phyloP scores from a whole-genome alignment of 1,139 yeast genomes.

The Geotrichum cucujoidarum region DNA sequence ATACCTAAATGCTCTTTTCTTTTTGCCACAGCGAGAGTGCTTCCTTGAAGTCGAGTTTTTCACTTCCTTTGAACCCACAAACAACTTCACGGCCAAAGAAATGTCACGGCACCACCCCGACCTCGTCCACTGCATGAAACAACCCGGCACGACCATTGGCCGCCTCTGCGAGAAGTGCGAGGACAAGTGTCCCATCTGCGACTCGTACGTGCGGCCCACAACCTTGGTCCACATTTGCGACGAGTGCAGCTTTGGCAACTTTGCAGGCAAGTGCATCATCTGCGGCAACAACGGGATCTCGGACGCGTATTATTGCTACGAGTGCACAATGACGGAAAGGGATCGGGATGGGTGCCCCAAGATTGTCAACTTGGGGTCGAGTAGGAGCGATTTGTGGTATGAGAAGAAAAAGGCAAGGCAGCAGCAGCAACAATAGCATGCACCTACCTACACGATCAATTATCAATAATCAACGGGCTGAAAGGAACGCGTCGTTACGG shows the following conservation, averaged over 20 bases:
- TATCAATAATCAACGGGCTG: too few relatives aligned
- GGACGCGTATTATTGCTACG: conserved; percentile 80
- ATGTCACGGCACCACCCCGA: conserved; percentile 95
- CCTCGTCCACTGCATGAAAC: conserved; percentile 77
- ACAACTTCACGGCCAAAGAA: too few relatives aligned
- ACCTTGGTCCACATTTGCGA: conserved; percentile 74
- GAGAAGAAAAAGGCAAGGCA: conserved; percentile 44
- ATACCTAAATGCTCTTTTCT: not conserved
- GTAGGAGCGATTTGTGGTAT: conserved; percentile 62
- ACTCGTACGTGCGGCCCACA: conserved; percentile 74
- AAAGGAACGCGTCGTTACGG: too few relatives aligned
- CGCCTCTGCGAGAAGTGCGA: conserved; percentile 79
- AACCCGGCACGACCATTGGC: conserved; percentile 72
- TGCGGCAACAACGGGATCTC: conserved; percentile 61
- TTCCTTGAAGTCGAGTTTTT: too few relatives aligned
- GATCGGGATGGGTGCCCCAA: conserved; percentile 94
- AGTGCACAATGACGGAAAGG: conserved; percentile 74
- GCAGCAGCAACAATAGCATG: conserved; percentile 9
- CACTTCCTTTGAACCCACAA: too few relatives aligned
- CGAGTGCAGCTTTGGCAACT: conserved; percentile 74
- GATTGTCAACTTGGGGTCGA: conserved; percentile 72
- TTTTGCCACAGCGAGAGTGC: too few relatives aligned
- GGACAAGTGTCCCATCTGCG: conserved; percentile 89
- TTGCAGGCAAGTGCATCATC: conserved; percentile 60
- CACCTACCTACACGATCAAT: too few relatives aligned